Evolutionary conservation across 192 early-diverging fungal genomes (phyloP), one percentile per base, ranked within the genome.

Genomic region (Radiomyces spectabilis): DNA sequence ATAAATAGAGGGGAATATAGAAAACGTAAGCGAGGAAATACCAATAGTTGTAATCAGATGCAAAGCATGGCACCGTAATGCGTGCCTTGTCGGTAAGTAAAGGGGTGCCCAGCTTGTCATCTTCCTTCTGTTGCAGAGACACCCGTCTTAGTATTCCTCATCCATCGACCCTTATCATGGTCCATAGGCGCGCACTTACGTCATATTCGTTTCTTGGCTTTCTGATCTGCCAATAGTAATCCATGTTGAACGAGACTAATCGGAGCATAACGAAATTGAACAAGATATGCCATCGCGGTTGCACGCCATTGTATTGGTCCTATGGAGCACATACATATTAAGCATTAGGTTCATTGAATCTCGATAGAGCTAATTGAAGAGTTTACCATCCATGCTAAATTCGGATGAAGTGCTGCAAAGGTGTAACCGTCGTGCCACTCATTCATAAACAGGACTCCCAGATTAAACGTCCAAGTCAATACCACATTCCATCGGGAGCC

Each of bases 1-100:
- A 89, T 29, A 97, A 67, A 67, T 91, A 98, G 39, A 98, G 75
- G 2, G 95, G 95, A 15, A 86, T 81, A 51, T 98, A 98, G n/a
- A 89, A 41, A 7, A 87, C 55, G 59, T 91, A 97, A 0, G 83
- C 75, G 53, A 87, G 71, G 63, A 87, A 98, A 64, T 87, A 79
- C 55, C 72, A 46, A 44, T 88, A 75, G 48, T 83, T 85, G 71
- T 94, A 98, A 43, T 95, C 89, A 4, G 65, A 53, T 0, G 37
- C 45, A 49, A 75, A 66, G 24, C 73, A 72, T 31, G 88, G 74
- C 2, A 42, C 57, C 35, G 68, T 72, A 12, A 84, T 74, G 37
- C 88, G 80, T 3, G 82, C 76, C 46, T 79, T 84, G 13, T 80
- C 82, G 0, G 73, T 76, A 12, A 41, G 24, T 33, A 31, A 1